Evolutionary conservation across 192 early-diverging fungal species (phyloP).

Genomic region (Entomortierella lignicola): DNA sequence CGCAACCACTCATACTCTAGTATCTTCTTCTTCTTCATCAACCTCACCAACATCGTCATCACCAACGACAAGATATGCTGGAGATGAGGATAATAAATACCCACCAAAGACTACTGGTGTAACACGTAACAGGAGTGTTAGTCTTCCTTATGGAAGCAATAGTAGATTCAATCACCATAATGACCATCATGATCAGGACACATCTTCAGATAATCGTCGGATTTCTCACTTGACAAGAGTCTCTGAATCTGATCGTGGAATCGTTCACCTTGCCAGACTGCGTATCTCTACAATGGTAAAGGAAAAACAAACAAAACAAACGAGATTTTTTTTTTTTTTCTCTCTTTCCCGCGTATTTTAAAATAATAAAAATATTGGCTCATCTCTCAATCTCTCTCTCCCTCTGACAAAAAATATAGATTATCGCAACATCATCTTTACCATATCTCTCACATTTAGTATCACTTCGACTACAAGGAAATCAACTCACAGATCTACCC

Average conservation of each 20-base stretch:
- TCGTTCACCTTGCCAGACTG: constrained; percentile 37
- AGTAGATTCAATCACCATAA: background rate
- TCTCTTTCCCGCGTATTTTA: background rate
- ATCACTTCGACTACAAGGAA: constrained; percentile 43
- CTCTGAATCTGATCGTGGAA: constrained; percentile 36
- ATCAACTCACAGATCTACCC: constrained; percentile 35
- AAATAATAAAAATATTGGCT: too few species aligned
- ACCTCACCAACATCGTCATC: background rate
- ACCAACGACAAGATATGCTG: too few species aligned
- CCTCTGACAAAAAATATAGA: constrained; percentile 18
- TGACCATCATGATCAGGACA: background rate
- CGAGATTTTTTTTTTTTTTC: background rate
- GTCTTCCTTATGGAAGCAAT: background rate
- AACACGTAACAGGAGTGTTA: background rate
- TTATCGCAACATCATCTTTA: constrained; percentile 34
- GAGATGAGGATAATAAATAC: too few species aligned
- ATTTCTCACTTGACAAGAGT: constrained; percentile 30
- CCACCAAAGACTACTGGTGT: too few species aligned
- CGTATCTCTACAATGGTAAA: constrained; percentile 43
- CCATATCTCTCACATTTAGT: constrained; percentile 41
- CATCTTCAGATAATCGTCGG: background rate
- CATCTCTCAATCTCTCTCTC: too few species aligned
- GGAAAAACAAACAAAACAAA: background rate
- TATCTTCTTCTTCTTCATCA: background rate
- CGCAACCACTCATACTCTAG: constrained; percentile 44